Evolutionary conservation across 768 basidiomycete species (phyloP).

Genomic region (Mycena olivaceomarginata): DNA sequence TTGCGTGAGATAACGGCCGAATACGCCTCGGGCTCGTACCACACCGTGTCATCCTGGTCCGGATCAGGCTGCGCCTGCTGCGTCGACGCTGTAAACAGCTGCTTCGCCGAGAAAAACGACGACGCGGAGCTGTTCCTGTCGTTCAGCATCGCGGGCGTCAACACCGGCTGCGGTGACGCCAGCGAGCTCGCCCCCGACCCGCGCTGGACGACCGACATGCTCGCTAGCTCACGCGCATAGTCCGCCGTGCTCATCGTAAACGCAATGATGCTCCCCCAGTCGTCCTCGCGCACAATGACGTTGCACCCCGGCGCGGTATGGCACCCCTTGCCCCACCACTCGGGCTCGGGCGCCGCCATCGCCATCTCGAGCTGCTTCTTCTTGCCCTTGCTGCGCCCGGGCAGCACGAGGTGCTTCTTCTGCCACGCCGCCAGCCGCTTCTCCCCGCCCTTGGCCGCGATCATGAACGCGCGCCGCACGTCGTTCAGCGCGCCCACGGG

Average conservation of each 20-base stretch:
- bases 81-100: slow-evolving; percentile 63
- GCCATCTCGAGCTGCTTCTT: slow-evolving; percentile 47
- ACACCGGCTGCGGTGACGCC: slow-evolving; percentile 45
- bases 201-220: slow-evolving; percentile 57
- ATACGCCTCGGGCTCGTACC: slow-evolving; percentile 78
- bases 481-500: slow-evolving; percentile 73
- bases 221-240: slow-evolving; percentile 70
- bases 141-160: slow-evolving; percentile 53
- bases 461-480: slow-evolving; percentile 74
- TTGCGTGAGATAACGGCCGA: slow-evolving; percentile 78
- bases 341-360: slow-evolving; percentile 67
- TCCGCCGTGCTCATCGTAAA: slow-evolving; percentile 82
- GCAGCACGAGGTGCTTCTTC: slow-evolving; percentile 71
- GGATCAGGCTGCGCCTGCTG: slow-evolving; percentile 70
- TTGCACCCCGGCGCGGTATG: slow-evolving; percentile 82
- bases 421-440: slow-evolving; percentile 80
- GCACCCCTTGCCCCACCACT: slow-evolving; percentile 78
- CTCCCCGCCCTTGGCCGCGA: slow-evolving; percentile 70
- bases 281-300: slow-evolving; percentile 80
- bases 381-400: slow-evolving; percentile 17
- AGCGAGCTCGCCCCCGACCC: slow-evolving; percentile 30
- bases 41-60: slow-evolving; percentile 73
- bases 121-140: slow-evolving; percentile 54
- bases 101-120: slow-evolving; percentile 66
- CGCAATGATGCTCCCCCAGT: slow-evolving; percentile 88